Evolutionary conservation across 176 grass and related monocot species (phyloP), one percentile per base, ranked within the genome.

Genomic region (Bothriochloa decipiens): DNA sequence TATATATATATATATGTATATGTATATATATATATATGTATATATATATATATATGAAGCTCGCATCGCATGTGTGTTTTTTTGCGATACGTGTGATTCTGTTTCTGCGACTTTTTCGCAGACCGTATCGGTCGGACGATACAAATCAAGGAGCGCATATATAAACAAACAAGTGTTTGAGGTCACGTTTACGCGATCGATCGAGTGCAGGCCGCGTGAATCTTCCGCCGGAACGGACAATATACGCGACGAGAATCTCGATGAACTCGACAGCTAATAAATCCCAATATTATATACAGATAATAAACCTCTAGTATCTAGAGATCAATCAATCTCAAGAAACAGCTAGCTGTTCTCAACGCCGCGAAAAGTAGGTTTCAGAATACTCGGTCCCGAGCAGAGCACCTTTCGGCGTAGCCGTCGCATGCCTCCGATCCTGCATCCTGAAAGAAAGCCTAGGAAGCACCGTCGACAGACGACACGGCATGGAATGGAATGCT

Each of bases 291-390:
- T 13, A 3, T 46, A 46, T 6, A 40, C 50, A 64, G 25, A n/a
- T 47, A 22, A 2, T 76, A 2, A 32, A 32, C 29, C 29, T 32
- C 45, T 1, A n/a, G 33, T 20, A 69, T 68, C 26, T 22, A 3
- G 39, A 64, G 16, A 26, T 17, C 39, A 5, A 37, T 37, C 39
- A 5, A 37, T 37, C 39, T 58, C 9, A 9, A 58, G 29, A 63
- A 37, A 50, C 45, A 88, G 81, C 81, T 89, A 88, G 81, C 81
- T 89, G 47, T 80, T 40, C 27, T 75, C 76, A 79, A 65, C 73
- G 7, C 5, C 8, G 53, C 14, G 3, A 41, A 41, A 46, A 55
- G 26, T 2, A 17, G 14, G 7, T 40, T 8, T 1, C 1, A 78
- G 23, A 78, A 63, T 78, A 78, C 7, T 57, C 8, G 11, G 11